phyloP scores from a whole-genome alignment of 176 grass and related monocot species.

The Juncus effusus region DNA sequence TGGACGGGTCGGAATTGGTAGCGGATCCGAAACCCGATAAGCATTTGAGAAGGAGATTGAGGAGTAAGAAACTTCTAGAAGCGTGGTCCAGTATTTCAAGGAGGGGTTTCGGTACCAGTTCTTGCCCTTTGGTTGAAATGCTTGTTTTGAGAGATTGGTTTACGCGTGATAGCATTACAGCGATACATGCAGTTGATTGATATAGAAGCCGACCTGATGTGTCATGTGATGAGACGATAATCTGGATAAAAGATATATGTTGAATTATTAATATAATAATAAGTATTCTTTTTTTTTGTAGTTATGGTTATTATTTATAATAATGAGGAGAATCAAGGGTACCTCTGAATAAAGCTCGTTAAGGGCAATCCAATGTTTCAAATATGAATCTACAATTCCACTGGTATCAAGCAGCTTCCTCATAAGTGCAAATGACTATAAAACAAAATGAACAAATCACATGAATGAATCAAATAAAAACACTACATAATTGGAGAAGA shows the following conservation, averaged over 20 bases:
- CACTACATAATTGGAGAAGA: neutral
- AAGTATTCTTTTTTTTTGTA: too few relatives aligned
- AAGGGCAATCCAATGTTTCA: conserved; percentile 49
- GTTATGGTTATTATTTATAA: neutral
- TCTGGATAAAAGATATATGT: conserved; percentile 40
- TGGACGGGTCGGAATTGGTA: conserved; percentile 64
- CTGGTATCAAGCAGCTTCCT: conserved; percentile 68
- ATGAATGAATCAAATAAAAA: conserved; percentile 16
- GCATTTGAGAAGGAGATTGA: conserved; percentile 60
- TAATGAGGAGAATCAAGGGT: neutral
- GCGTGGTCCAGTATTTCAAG: conserved; percentile 67
- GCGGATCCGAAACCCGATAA: conserved; percentile 62
- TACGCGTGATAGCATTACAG: conserved; percentile 64
- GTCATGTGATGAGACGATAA: conserved; percentile 67
- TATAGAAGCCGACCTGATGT: conserved; percentile 72
- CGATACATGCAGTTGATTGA: conserved; percentile 79
- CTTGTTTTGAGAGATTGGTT: conserved; percentile 55
- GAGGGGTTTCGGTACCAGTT: conserved; percentile 44
- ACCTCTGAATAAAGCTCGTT: conserved; percentile 90
- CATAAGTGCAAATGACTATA: conserved; percentile 62
- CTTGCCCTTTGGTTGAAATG: conserved; percentile 50
- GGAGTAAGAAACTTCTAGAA: conserved; percentile 41
- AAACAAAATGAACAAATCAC: conserved; percentile 8
- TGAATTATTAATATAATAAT: conserved; percentile 1
- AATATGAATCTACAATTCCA: conserved; percentile 50